Conservation (phyloP, 2,329 filamentous ascomycete species). For the Cercospora janseana region DNA sequence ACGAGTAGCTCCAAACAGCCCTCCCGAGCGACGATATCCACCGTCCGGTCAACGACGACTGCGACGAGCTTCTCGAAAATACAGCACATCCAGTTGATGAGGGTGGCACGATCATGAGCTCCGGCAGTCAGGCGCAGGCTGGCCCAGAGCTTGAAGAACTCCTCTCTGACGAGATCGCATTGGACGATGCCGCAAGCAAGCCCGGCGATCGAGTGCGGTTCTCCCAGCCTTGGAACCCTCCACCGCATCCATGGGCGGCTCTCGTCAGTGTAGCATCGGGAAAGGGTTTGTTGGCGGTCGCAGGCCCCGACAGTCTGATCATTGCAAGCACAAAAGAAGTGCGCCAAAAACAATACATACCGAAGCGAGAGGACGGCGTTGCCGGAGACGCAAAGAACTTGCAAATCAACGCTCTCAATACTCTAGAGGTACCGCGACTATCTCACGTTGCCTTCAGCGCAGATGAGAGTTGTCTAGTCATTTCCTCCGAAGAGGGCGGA, state of each 20-base stretch:
- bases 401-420: conserved; percentile 54
- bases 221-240: conserved; percentile 42
- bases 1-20: conserved; percentile 10
- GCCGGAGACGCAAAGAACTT: conserved; percentile 16
- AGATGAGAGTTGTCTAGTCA: conserved; percentile 79
- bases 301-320: conserved; percentile 74
- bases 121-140: conserved; percentile 56
- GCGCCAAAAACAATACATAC: conserved; percentile 65
- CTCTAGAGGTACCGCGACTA: conserved; percentile 71
- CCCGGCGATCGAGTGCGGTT: conserved; percentile 9
- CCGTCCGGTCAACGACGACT: conserved; percentile 7
- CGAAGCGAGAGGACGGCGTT: conserved; percentile 45
- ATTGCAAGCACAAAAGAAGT: conserved; percentile 75
- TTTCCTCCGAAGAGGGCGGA: conserved; percentile 77
- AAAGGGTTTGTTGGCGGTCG: conserved; percentile 80
- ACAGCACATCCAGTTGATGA: conserved; percentile 8
- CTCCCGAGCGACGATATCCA: conserved; percentile 4
- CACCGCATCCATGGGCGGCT: conserved; percentile 74
- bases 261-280: conserved; percentile 79
- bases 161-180: conserved; percentile 75
- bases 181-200: conserved; percentile 64
- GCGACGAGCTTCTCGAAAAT: conserved; percentile 1
- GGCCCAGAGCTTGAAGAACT: conserved; percentile 61
- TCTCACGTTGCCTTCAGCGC: conserved; percentile 88
- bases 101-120: conserved; percentile 11